Base-by-base conservation (phyloP, 2,329 filamentous ascomycete genomes). In the Alternaria solani region DNA sequence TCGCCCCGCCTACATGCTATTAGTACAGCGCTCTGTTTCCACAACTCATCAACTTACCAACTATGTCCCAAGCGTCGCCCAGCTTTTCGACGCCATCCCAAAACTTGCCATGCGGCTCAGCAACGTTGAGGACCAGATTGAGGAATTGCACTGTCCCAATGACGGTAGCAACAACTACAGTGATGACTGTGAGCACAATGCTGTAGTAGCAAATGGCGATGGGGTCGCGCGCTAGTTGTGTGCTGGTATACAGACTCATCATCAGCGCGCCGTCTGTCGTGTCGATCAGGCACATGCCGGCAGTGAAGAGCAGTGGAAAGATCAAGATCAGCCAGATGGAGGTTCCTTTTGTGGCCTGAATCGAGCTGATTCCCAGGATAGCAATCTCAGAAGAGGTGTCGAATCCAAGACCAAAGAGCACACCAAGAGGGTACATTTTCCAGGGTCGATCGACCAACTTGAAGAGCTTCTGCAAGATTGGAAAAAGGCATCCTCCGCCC, bases 191-290 rank as follows among this genome's bases (percentile, higher is more conserved):
- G 28, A 97, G 84, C 0, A 96, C 91, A 67, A 94, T 91, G 12
- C 93, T 96, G 80, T 97, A 98, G 80, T 98, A 98, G 1, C 97
- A 81, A 47, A 97, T 94, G 0, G 94, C 93, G n/a, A 98, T 88
- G 1, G 86, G 86, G 72, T 98, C 94, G 58, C 91, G 84, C 0
- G 92, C 89, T 47, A 96, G 89, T 30, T 90, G 81, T 12, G 87
- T 92, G 39, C 90, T 91, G 0, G 94, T 93, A 79, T 99, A 98
- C 1, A 98, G 83, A 0, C 91, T 89, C 87, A 97, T 94, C 94
- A 98, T 98, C 20, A 97, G 84, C 1, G 94, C 94, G 25, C 94
- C 94, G 70, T 98, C 95, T 0, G 89, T 91, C 0, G 94, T 97
- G 78, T 98, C 95, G 6, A 98, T 83, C 23, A 98, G 85, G 77